These are phyloP conservation scores for Pseudopediastrum boryanum DNA, from an alignment of 139 green algal species.

Conservation along the genomic window DNA sequence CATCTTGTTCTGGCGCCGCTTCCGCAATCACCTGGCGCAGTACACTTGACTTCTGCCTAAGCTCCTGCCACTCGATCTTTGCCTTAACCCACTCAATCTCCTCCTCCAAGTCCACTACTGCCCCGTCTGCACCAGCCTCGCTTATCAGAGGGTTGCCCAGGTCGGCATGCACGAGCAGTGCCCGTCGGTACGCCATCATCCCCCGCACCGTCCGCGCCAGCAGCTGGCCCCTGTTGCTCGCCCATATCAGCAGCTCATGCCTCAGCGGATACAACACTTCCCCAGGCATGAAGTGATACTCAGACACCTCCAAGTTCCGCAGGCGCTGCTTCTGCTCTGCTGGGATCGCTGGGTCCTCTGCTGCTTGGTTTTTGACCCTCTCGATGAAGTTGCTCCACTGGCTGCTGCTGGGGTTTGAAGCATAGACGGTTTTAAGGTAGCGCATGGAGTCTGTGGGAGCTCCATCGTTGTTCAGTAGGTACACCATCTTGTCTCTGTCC, in stretches of 20 bases:
- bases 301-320: not conserved
- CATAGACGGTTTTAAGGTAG: constrained; percentile 7
- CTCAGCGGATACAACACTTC: constrained; percentile 47
- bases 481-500: constrained; percentile 61
- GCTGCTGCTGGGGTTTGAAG: constrained; percentile 27
- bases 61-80: no score
- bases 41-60: no score
- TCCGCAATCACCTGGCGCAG: no score
- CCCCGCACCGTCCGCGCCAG: constrained; percentile 77
- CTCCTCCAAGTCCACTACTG: not conserved
- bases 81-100: no score
- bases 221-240: constrained; percentile 81
- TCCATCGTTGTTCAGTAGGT: constrained; percentile 50
- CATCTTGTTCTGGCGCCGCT: no score
- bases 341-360: not conserved
- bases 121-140: not conserved
- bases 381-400: constrained; percentile 44
- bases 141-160: constrained; percentile 22
- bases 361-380: constrained; percentile 38
- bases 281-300: constrained; percentile 53
- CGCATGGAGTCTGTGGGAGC: constrained; percentile 17
- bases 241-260: constrained; percentile 83
- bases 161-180: constrained; percentile 45
- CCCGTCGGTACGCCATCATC: constrained; percentile 73
- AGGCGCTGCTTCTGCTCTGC: not conserved